Evolutionary conservation across 352 stramenopile genomes (phyloP), one percentile per base, ranked within the genome.

Genomic region (Phytophthora sansomeana): DNA sequence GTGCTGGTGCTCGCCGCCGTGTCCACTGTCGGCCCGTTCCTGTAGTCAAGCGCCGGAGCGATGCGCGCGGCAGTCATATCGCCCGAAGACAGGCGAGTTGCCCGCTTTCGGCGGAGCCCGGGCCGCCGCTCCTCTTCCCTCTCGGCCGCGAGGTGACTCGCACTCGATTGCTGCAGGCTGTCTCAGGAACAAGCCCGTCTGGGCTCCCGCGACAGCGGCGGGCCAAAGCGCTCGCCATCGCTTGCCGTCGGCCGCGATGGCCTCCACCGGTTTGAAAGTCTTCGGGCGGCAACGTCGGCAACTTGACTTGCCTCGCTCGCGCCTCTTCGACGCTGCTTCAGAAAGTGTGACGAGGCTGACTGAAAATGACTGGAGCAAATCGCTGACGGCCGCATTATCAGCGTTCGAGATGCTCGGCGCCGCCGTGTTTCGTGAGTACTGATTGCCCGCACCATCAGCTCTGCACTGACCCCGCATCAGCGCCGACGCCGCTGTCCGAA

Each of bases 281-380:
- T 4, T 38, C 32, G 32, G 46, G 48, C 13, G 28, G 49, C 58
- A 54, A 49, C 39, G 14, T 30, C 41, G 14, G 59, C 59, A 62
- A 62, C 59, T 35, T 64, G 35, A 17, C 35, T 9, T 46, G 16
- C n/a, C 30, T 21, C 24, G 17, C 24, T 63, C 35, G 52, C 21
- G 17, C 19, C 26, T 29, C 44, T 51, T 54, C 28, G 36, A 19
- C 19, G 1, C 17, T 58, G 38, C 54, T 70, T 70, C 62, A 70
- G 62, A 70, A 70, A 65, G 41, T 71, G 55, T 59, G 56, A 63
- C 60, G 51, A 28, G 60, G 59, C 50, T 46, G 41, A 62, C 49
- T 36, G 17, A 61, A 19, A 41, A n/a, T n/a, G n/a, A n/a, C n/a
- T 8, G 14, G 49, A 50, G 19, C 60, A 46, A 58, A 56, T 60